Evolutionary conservation across 1,284 basidiomycete genomes (phyloP), one percentile per base, ranked within the genome.

Genomic region (Ganoderma boninense): DNA sequence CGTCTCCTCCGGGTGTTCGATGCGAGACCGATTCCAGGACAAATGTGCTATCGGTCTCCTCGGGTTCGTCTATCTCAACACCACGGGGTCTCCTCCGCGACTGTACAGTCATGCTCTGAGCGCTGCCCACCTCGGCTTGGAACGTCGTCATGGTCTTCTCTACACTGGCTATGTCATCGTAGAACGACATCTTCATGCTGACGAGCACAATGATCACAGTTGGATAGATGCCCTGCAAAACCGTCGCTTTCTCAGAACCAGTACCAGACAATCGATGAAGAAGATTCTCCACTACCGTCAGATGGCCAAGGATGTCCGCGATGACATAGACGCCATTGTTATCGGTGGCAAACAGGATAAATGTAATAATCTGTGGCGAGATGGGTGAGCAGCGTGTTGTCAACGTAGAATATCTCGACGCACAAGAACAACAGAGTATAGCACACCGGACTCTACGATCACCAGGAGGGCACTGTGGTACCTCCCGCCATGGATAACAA

Each of bases 151-250:
- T 23, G 11, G 20, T 54, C 14, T 54, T 54, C 52, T 54, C 23
- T 23, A 23, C 49, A 14, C 26, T 38, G 32, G 46, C 29, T 10
- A 67, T 40, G 60, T 49, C 61, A 43, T 68, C 63, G 38, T 65
- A 42, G 49, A 61, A 57, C 10, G 69, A 68, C 6, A 64, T 64
- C 57, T 71, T 67, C 38, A 68, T 62, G 42, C 66, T 56, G 40
- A 71, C 69, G 14, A 71, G 63, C 3, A 68, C 69, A 44, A 71
- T 63, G 54, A 71, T 67, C 11, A 71, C 26, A 18, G 66, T 65
- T 3, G 66, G 66, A 43, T 71, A 65, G 38, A 71, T 70, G 4
- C 69, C 69, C 69, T 70, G 57, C 44, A 16, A 20, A 20, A 4
- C 23, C 1, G 13, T 32, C n/a, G 1, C 59, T 7, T 16, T n/a